phyloP scores from a whole-genome alignment of 2,329 filamentous ascomycete genomes.

The Pochonia chlamydosporia region DNA sequence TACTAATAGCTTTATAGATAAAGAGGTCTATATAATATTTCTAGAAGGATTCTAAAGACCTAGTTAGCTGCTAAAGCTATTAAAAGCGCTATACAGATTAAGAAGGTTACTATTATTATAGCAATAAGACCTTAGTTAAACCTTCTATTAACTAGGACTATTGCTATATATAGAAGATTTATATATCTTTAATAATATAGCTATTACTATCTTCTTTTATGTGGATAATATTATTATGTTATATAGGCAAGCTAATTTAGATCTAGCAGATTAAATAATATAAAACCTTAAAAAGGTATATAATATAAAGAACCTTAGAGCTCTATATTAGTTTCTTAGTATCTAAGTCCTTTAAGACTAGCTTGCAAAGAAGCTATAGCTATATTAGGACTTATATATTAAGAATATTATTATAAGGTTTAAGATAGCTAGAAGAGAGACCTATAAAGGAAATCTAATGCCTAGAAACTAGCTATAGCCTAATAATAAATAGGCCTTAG shows the following conservation, averaged over 20 bases:
- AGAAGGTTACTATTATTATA: background rate
- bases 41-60: background rate
- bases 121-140: background rate
- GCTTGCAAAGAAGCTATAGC: too few species aligned
- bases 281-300: background rate
- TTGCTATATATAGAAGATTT: background rate
- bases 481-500: too few species aligned
- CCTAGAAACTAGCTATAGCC: background rate
- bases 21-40: constrained; percentile 2
- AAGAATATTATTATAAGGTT: background rate
- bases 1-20: background rate
- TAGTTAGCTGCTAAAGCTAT: too few species aligned
- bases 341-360: background rate
- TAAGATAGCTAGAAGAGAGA: background rate
- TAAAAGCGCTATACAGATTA: background rate
- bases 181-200: background rate
- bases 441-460: background rate
- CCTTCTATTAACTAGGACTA: background rate
- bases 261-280: background rate
- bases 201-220: background rate
- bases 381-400: background rate
- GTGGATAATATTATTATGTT: background rate
- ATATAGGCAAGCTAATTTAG: too few species aligned
- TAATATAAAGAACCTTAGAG: background rate
- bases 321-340: background rate